phyloP scores from a whole-genome alignment of 345 rosid species.

The Ceriops decandra region DNA sequence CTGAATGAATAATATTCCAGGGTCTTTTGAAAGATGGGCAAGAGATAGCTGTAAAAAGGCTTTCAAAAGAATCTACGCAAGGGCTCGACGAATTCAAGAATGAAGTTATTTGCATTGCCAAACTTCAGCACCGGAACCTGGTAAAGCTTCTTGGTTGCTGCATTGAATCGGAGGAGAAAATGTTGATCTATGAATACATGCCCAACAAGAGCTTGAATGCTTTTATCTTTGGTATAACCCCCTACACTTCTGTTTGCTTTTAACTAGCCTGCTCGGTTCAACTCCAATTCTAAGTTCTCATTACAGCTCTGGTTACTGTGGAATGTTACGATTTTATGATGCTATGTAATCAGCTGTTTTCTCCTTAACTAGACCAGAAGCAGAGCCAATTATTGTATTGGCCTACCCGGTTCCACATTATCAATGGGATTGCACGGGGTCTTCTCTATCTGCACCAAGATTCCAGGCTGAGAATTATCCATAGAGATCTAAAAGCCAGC shows the following conservation, averaged over 20 bases:
- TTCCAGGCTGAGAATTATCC: constrained; percentile 36
- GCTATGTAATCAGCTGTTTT: background rate
- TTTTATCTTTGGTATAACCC: constrained; percentile 23
- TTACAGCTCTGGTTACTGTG: too few species aligned
- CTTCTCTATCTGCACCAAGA: constrained; percentile 45
- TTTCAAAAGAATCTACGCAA: constrained; percentile 28
- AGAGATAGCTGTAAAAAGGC: constrained; percentile 40
- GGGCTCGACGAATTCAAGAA: constrained; percentile 28
- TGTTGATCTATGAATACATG: constrained; percentile 34
- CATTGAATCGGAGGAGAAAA: constrained; percentile 19
- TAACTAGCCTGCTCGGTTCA: too few species aligned
- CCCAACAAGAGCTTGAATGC: constrained; percentile 28
- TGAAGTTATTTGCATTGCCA: constrained; percentile 30
- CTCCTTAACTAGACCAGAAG: constrained; percentile 17
- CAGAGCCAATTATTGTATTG: constrained; percentile 26
- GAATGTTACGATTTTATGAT: too few species aligned
- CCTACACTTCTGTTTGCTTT: background rate
- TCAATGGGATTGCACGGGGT: constrained; percentile 40
- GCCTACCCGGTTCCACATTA: constrained; percentile 29
- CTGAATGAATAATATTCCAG: constrained; percentile 12
- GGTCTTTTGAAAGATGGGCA: constrained; percentile 29
- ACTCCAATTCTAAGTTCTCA: too few species aligned
- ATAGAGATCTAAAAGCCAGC: constrained; percentile 34
- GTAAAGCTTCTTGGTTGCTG: constrained; percentile 33
- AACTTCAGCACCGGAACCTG: constrained; percentile 33